phyloP scores from a whole-genome alignment of 2,329 filamentous ascomycete genomes.

The Cadophora luteo-olivacea region DNA sequence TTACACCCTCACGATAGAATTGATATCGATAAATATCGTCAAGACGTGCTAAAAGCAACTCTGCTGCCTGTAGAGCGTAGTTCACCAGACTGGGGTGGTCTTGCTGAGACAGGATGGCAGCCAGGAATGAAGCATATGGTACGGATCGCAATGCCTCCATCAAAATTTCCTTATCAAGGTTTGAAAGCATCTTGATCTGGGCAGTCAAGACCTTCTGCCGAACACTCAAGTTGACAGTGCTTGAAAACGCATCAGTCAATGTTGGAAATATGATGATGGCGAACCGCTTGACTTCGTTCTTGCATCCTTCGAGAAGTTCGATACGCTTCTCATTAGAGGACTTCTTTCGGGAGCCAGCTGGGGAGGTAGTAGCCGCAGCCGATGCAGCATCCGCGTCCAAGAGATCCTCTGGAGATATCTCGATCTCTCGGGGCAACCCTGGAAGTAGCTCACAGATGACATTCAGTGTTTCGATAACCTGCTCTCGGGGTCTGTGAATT shows the following conservation, averaged over 20 bases:
- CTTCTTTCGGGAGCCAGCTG: constrained; percentile 55
- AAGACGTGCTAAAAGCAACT: constrained; percentile 83
- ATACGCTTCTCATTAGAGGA: constrained; percentile 79
- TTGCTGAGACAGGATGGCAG: constrained; percentile 93
- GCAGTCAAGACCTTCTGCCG: constrained; percentile 93
- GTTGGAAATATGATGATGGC: constrained; percentile 93
- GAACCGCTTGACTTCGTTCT: constrained; percentile 86
- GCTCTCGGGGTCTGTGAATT: constrained; percentile 92
- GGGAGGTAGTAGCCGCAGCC: constrained; percentile 52
- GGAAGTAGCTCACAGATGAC: constrained; percentile 95
- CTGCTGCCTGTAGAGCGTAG: constrained; percentile 85
- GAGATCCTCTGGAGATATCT: constrained; percentile 53
- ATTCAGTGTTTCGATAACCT: constrained; percentile 96
- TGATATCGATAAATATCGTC: constrained; percentile 93
- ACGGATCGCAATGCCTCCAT: constrained; percentile 86
- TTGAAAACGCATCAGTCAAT: constrained; percentile 94
- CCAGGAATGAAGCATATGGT: constrained; percentile 93
- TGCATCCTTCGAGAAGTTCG: constrained; percentile 82
- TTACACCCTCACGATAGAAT: constrained; percentile 95
- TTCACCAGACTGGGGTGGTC: constrained; percentile 89
- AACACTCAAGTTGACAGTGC: constrained; percentile 93
- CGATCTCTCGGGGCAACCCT: constrained; percentile 65
- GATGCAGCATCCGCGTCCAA: constrained; percentile 48
- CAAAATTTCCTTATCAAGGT: constrained; percentile 84
- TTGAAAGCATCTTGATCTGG: constrained; percentile 98